phyloP scores from a whole-genome alignment of 2,329 filamentous ascomycete species.

The Pseudogymnoascus sp. region DNA sequence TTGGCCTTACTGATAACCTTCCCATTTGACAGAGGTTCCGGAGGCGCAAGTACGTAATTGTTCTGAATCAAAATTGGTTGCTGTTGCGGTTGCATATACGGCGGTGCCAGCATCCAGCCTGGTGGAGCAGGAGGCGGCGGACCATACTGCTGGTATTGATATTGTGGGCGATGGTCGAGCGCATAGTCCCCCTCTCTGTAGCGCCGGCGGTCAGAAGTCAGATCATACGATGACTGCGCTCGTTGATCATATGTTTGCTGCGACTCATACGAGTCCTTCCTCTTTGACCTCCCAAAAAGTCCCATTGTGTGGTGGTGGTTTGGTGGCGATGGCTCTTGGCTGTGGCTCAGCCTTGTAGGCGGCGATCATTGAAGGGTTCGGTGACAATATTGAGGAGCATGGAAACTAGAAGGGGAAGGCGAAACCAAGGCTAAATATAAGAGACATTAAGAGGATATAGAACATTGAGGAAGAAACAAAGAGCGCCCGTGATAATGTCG shows the following conservation, averaged over 20 bases:
- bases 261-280: constrained; percentile 2
- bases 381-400: not conserved
- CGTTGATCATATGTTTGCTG: not conserved
- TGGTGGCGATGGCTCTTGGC: constrained; percentile 9
- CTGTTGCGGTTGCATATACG: constrained; percentile 14
- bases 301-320: constrained; percentile 7
- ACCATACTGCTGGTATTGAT: not conserved
- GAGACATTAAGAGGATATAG: not conserved
- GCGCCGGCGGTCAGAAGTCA: not conserved
- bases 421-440: constrained; percentile 4
- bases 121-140: not conserved
- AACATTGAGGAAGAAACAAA: not conserved
- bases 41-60: constrained; percentile 35
- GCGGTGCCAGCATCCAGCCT: constrained; percentile 4
- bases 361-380: constrained; percentile 1
- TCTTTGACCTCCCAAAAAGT: constrained; percentile 1
- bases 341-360: constrained; percentile 8
- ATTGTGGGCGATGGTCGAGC: not conserved
- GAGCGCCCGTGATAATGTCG: constrained; percentile 2
- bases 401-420: not conserved
- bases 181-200: constrained; percentile 1
- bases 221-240: not conserved
- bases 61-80: constrained; percentile 43
- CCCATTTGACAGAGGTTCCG: constrained; percentile 11
- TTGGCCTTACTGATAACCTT: constrained; percentile 23